A percentile compares a stretch with the other conserved stretches of the same genome.
phyloP scores from a whole-genome alignment of 202 grass and related monocot genomes.

The Alloteropsis angusta region DNA sequence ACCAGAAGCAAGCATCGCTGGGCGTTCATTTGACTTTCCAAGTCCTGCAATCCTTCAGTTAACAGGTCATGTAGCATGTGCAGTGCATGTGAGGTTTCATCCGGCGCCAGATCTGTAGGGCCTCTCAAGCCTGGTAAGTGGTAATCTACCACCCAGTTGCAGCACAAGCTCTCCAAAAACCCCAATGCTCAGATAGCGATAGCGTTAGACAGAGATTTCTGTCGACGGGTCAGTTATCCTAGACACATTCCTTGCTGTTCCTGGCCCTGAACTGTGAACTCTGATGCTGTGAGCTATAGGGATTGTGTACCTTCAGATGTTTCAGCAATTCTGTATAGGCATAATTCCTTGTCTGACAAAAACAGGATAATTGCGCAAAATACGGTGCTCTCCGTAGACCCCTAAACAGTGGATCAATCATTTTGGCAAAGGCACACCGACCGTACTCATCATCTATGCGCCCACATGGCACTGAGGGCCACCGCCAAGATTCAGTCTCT shows the following conservation, averaged over 20 bases:
- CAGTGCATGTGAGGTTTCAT: slow-evolving; percentile 38
- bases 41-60: slow-evolving; percentile 14
- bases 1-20: slow-evolving; percentile 19
- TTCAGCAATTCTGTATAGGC: slow-evolving; percentile 5
- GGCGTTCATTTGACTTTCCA: slow-evolving; percentile 40
- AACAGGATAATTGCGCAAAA: not conserved
- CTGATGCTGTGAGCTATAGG: not conserved
- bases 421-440: not conserved
- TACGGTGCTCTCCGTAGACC: not conserved
- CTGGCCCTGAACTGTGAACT: not conserved
- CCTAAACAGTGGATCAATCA: slow-evolving; percentile 12
- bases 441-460: not conserved
- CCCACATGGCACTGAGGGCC: slow-evolving; percentile 4
- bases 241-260: slow-evolving; percentile 12
- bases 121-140: slow-evolving; percentile 2
- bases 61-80: slow-evolving; percentile 49
- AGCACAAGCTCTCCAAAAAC: slow-evolving; percentile 3
- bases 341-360: not conserved
- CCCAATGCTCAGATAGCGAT: not conserved
- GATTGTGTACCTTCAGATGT: not conserved
- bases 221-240: not conserved
- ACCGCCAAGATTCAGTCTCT: slow-evolving; percentile 19
- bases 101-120: slow-evolving; percentile 29
- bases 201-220: not conserved
- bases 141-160: slow-evolving; percentile 33